Conservation (phyloP, 352 stramenopile genomes). For the Blastocystis sp. region DNA sequence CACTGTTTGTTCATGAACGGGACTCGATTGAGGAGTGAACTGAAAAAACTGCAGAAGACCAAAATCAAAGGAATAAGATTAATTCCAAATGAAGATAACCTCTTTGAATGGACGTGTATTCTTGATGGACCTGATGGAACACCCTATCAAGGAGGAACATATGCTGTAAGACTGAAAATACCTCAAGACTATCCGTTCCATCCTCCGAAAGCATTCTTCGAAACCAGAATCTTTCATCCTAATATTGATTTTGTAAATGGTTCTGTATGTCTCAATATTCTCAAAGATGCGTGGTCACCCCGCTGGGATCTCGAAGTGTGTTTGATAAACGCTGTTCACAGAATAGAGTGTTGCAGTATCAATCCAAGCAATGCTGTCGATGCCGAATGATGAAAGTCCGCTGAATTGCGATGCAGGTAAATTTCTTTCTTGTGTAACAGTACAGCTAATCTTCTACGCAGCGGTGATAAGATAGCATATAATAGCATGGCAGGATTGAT, state of each 20-base stretch:
- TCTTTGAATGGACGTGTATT: conserved; percentile 26
- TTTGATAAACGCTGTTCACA: background rate
- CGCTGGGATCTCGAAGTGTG: conserved; percentile 55
- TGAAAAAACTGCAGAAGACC: background rate
- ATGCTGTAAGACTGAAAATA: background rate
- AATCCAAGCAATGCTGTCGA: conserved; percentile 50
- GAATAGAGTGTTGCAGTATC: conserved; percentile 29
- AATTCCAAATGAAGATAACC: conserved; percentile 13
- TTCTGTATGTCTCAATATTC: conserved; percentile 60
- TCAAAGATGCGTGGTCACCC: conserved; percentile 36
- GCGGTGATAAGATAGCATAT: conserved; percentile 10
- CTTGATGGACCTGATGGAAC: conserved; percentile 30
- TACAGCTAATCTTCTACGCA: conserved; percentile 19
- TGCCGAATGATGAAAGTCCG: conserved; percentile 48
- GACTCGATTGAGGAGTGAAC: background rate
- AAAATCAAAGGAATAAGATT: conserved; percentile 9
- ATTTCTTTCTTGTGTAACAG: background rate
- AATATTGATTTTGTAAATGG: conserved; percentile 65
- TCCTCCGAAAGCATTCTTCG: conserved; percentile 50
- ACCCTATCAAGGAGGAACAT: conserved; percentile 12
- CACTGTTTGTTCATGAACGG: conserved; percentile 17
- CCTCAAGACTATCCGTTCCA: conserved; percentile 54
- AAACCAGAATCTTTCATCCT: conserved; percentile 47
- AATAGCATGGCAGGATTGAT: conserved; percentile 9
- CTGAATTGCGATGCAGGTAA: conserved; percentile 66